These are phyloP conservation scores for Phoma sp. DNA, from an alignment of 2,329 filamentous ascomycete species.

Conservation along the genomic window DNA sequence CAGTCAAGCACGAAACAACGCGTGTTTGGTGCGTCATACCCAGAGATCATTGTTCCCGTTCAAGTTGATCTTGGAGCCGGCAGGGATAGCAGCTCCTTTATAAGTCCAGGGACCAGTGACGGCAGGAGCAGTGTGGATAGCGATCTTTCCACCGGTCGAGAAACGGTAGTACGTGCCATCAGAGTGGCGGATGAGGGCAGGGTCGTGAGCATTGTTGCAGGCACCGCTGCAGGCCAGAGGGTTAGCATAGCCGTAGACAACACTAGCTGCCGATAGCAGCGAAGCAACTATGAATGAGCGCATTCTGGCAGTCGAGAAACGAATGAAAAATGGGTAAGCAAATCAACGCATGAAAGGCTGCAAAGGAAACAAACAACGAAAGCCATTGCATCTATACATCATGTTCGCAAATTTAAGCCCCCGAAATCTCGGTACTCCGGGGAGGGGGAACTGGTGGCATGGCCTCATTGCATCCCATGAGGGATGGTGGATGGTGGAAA, in stretches of 20 bases:
- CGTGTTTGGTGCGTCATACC: conserved; percentile 42
- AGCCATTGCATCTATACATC: conserved; percentile 6
- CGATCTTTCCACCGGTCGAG: conserved; percentile 59
- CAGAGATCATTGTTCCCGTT: conserved; percentile 59
- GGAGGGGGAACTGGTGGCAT: neutral
- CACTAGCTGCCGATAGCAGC: conserved; percentile 24
- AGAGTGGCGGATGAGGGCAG: conserved; percentile 55
- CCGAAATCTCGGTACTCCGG: conserved; percentile 1
- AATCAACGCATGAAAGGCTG: neutral
- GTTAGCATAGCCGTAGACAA: conserved; percentile 47
- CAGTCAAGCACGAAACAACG: neutral
- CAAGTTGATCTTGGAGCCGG: conserved; percentile 56
- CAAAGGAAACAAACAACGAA: neutral
- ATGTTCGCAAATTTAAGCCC: neutral
- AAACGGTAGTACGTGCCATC: conserved; percentile 63
- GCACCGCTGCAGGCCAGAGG: conserved; percentile 52
- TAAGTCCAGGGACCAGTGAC: conserved; percentile 61
- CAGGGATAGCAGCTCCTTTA: conserved; percentile 55
- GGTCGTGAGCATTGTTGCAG: conserved; percentile 59
- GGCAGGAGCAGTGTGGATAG: conserved; percentile 56
- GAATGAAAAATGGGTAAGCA: conserved; percentile 2
- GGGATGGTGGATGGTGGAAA: conserved; percentile 12
- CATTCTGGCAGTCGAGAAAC: conserved; percentile 24
- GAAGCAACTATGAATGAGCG: conserved; percentile 27
- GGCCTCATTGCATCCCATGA: neutral